Evolutionary conservation across 2,329 filamentous ascomycete genomes (phyloP).

Genomic region (Scedosporium dehoogii): DNA sequence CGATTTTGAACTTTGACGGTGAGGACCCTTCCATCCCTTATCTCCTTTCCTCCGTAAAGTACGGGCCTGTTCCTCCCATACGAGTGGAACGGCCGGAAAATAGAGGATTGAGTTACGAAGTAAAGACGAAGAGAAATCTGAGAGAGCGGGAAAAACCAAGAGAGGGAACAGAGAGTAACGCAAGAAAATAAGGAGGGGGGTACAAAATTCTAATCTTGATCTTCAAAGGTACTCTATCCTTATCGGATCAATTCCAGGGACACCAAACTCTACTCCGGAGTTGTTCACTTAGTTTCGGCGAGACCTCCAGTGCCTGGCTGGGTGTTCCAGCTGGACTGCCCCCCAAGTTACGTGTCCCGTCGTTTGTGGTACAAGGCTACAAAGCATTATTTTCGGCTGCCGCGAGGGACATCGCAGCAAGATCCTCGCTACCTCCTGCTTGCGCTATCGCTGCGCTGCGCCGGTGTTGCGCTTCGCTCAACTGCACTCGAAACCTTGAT

Average conservation of each 20-base stretch:
- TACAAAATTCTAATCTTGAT: neutral
- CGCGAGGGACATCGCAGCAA: neutral
- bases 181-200: neutral
- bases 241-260: neutral
- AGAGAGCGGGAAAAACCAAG: neutral
- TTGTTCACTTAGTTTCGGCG: neutral
- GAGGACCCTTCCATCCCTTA: neutral
- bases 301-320: neutral
- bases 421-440: neutral
- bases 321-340: neutral
- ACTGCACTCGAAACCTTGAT: neutral
- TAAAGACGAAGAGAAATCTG: neutral
- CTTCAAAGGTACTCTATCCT: neutral
- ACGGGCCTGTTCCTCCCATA: neutral
- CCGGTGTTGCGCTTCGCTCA: neutral
- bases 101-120: neutral
- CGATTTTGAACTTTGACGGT: neutral
- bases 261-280: neutral
- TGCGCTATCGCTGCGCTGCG: neutral
- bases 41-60: neutral
- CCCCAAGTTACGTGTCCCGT: slow-evolving; percentile 2
- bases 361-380: slow-evolving; percentile 6
- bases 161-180: neutral
- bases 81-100: neutral
- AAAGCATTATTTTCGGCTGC: neutral